Percentiles rank a stretch among this genome's conserved stretches.
Conservation (phyloP, 73 alveolate species). For the Paramecium biaurelia region DNA sequence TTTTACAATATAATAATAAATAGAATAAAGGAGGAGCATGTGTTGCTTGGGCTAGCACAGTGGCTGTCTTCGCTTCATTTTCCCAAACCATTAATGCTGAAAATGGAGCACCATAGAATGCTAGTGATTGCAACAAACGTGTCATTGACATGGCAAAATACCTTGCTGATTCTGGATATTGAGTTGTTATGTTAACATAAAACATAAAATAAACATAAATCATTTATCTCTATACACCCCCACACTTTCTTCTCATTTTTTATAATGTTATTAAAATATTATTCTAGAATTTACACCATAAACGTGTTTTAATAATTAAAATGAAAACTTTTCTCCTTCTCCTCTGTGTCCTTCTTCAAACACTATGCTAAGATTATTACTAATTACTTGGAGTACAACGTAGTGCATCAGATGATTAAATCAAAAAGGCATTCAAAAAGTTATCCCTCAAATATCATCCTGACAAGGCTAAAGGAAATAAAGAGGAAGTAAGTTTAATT, state of each 20-base stretch:
- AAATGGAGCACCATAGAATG: constrained; percentile 25
- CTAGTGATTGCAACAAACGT: constrained; percentile 19
- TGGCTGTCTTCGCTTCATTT: constrained; percentile 24
- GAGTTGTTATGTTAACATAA: not conserved
- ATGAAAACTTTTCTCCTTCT: constrained; percentile 82
- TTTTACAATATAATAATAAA: not conserved
- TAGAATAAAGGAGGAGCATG: constrained; percentile 49
- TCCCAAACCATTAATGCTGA: constrained; percentile 38
- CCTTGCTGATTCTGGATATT: constrained; percentile 36
- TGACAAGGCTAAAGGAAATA: constrained; percentile 67
- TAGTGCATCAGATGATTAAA: constrained; percentile 67
- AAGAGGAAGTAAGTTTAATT: not conserved
- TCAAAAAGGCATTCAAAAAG: constrained; percentile 72
- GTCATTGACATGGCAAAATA: constrained; percentile 27
- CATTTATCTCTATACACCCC: not conserved
- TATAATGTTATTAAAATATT: not conserved
- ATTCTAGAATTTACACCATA: not conserved
- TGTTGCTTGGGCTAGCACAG: constrained; percentile 2
- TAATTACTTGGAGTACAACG: constrained; percentile 70
- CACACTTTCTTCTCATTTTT: not conserved
- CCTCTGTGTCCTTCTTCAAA: constrained; percentile 86
- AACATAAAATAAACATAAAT: not conserved
- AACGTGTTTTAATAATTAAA: constrained; percentile 7
- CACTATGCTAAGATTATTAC: constrained; percentile 79
- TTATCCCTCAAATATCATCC: constrained; percentile 87